Evolutionary conservation across 2,329 filamentous ascomycete genomes (phyloP), one percentile per base, ranked within the genome.

Genomic region (Aspergillus intermedius): DNA sequence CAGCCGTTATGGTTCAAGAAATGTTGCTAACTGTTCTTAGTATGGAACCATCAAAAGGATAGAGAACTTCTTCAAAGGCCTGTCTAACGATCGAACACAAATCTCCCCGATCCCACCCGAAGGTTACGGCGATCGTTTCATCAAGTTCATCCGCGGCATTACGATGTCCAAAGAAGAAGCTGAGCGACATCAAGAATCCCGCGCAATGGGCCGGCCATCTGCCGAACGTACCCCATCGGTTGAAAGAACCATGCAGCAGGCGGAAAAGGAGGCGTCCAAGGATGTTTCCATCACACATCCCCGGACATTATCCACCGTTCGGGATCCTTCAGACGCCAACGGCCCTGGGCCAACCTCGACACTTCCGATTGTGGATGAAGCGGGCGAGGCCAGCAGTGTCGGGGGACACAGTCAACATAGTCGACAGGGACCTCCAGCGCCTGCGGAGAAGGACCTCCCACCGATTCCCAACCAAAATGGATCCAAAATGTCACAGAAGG

Each of bases 51-150:
- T 95, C 70, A 98, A 98, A 74, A 91, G 93, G 65, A 81, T 91
- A 53, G 93, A 98, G 69, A 86, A 97, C 70, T 93, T 97, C 71
- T 93, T 91, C 86, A 98, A 98, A 74, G 91, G 93, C 34, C 75
- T 97, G 50, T 88, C 86, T 2, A 81, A 83, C 60, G 87, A 93
- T 60, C 84, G 88, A 60, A 83, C 81, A 30, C 85, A 96, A 65
- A 97, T 98, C 52, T 97, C 91, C 0, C 90, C 93, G 2, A 84
- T 97, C 21, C 88, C 91, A 0, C 91, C 93, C 0, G 82, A 90
- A 53, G 80, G 88, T 49, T 98, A 98, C 61, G 93, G 93, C 23
- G 89, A 97, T 50, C 85, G 93, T 4, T 98, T 98, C 67, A 80
- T 94, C 65, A 86, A 87, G 56, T 98, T 98, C 67, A 91, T 98